Evolutionary conservation across 305 asterid genomes (phyloP).

Genomic region (Withania somnifera): DNA sequence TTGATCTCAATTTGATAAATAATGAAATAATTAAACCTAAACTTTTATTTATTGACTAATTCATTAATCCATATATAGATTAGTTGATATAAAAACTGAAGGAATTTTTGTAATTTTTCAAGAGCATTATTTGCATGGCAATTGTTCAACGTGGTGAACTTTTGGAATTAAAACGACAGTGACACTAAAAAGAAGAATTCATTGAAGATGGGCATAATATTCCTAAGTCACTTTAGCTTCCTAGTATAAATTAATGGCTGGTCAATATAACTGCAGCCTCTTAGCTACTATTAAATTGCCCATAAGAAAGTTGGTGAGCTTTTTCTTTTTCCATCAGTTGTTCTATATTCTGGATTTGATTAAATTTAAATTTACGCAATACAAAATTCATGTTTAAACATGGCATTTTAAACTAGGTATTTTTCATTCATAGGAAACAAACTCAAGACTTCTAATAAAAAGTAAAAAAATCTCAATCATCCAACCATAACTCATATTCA

Average conservation of each 20-base stretch:
- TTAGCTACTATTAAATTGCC: neutral
- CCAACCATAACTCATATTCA: no score
- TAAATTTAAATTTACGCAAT: neutral
- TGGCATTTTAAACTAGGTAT: no score
- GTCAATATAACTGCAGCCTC: neutral
- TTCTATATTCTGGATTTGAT: no score
- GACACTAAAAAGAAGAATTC: neutral
- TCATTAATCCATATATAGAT: neutral
- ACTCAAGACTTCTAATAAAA: no score
- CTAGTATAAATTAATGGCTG: neutral
- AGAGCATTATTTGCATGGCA: neutral
- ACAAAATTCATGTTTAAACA: no score
- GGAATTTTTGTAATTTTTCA: neutral
- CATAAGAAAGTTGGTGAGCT: neutral
- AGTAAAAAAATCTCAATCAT: no score
- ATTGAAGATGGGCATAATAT: neutral
- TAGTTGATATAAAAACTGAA: neutral
- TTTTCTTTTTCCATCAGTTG: no score
- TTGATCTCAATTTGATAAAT: no score
- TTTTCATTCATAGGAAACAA: no score
- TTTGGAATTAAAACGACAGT: neutral
- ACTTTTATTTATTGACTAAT: neutral
- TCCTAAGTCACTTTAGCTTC: neutral
- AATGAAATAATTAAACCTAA: neutral
- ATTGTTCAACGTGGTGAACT: neutral